Conservation (phyloP, 106 monocot species). For the Chionographis japonica region DNA sequence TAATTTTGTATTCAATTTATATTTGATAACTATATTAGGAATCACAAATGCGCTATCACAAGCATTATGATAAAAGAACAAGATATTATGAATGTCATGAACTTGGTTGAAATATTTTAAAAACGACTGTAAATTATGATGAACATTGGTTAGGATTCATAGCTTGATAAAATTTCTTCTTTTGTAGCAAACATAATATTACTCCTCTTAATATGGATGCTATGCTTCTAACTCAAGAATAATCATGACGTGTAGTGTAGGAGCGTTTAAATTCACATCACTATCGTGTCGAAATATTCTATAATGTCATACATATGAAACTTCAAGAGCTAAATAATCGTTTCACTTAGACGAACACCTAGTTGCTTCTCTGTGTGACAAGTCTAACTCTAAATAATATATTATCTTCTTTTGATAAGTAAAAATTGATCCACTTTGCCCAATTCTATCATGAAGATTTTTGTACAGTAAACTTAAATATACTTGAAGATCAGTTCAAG, state of each 20-base stretch:
- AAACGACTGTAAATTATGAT: neutral
- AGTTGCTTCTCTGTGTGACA: neutral
- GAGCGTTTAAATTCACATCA: neutral
- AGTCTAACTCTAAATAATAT: neutral
- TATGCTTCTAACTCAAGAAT: neutral
- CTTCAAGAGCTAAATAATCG: neutral
- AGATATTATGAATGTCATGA: constrained; percentile 1
- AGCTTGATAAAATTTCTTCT: neutral
- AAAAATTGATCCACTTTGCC: neutral
- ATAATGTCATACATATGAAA: neutral
- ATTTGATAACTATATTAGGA: constrained; percentile 2
- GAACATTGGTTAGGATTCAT: neutral
- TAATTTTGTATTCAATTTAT: constrained; percentile 2
- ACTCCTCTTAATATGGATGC: constrained; percentile 3
- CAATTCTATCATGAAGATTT: neutral
- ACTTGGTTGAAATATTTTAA: neutral
- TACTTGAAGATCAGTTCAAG: neutral
- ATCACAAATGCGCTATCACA: constrained; percentile 4
- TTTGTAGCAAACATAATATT: constrained; percentile 1
- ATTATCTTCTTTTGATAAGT: too few relatives aligned
- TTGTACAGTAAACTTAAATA: too few relatives aligned
- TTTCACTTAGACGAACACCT: neutral
- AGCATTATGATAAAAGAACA: constrained; percentile 2
- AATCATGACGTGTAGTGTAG: neutral
- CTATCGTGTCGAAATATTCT: neutral